Conservation (phyloP, 1,139 yeast genomes). For the Yamadazyma songkhlaensis region DNA sequence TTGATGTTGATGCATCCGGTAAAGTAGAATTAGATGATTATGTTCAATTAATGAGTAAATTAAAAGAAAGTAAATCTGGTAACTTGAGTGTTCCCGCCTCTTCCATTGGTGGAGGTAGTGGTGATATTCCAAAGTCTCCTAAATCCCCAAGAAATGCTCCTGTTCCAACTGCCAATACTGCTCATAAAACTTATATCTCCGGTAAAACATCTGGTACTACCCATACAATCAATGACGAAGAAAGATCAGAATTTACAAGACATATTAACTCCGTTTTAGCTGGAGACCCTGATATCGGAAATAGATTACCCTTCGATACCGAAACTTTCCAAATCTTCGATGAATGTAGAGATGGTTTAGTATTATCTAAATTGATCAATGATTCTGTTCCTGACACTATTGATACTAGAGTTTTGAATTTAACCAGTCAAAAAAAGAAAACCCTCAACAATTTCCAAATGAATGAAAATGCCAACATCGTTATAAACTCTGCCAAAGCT, state of each 20-base stretch:
- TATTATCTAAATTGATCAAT: conserved; percentile 87
- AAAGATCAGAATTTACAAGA: conserved; percentile 90
- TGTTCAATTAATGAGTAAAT: conserved; percentile 77
- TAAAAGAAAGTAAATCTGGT: conserved; percentile 44
- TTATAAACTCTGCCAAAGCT: conserved; percentile 96
- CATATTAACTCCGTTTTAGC: conserved; percentile 90
- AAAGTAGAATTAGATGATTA: conserved; percentile 95
- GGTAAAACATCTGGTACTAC: conserved; percentile 86
- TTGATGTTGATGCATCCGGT: conserved; percentile 94
- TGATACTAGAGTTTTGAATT: conserved; percentile 93
- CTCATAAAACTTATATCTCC: conserved; percentile 78
- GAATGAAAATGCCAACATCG: conserved; percentile 96
- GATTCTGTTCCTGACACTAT: conserved; percentile 98
- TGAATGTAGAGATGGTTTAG: conserved; percentile 94
- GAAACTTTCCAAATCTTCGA: conserved; percentile 95
- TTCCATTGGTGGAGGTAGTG: conserved; percentile 9
- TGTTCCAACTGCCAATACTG: conserved; percentile 47
- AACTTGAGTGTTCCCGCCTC: conserved; percentile 11
- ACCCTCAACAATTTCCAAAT: conserved; percentile 91
- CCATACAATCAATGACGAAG: conserved; percentile 94
- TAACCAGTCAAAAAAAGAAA: conserved; percentile 73
- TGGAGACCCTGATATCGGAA: conserved; percentile 87
- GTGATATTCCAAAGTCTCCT: conserved; percentile 21
- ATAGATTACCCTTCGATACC: conserved; percentile 85
- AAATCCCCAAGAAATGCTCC: conserved; percentile 28